These are phyloP conservation scores for Cladosporium oxysporum DNA, from an alignment of 2,329 filamentous ascomycete species.

Conservation along the genomic window DNA sequence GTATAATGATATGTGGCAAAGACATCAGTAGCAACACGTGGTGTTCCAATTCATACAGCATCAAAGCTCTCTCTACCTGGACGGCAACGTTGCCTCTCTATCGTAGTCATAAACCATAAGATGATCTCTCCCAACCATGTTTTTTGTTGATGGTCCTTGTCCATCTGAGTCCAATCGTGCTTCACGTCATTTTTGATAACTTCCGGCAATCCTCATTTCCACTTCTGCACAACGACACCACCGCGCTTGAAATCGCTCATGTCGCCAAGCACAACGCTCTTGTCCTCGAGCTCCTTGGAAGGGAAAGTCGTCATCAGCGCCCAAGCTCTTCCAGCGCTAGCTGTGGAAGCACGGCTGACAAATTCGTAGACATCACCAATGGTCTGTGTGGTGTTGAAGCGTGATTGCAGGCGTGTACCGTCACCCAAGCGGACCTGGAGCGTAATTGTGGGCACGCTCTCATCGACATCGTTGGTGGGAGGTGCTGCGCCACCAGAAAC, in stretches of 20 bases:
- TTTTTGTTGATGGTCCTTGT: background rate
- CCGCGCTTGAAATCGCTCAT: constrained; percentile 54
- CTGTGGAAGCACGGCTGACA: constrained; percentile 64
- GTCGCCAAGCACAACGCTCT: constrained; percentile 50
- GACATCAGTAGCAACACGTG: too few species aligned
- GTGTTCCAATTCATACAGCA: background rate
- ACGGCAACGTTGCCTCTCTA: background rate
- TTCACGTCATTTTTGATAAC: background rate
- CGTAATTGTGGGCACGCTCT: constrained; percentile 66
- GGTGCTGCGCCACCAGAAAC: constrained; percentile 37
- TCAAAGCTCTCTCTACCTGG: background rate
- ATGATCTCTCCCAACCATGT: background rate
- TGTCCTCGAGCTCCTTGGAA: constrained; percentile 75
- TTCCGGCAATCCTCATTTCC: constrained; percentile 39
- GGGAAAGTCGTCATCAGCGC: constrained; percentile 82
- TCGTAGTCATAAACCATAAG: background rate
- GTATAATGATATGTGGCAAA: too few species aligned
- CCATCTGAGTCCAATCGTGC: background rate
- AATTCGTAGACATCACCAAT: constrained; percentile 77
- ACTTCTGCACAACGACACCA: constrained; percentile 59
- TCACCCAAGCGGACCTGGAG: constrained; percentile 78
- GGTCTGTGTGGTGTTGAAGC: constrained; percentile 80
- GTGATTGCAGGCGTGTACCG: constrained; percentile 72
- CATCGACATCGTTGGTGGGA: constrained; percentile 57
- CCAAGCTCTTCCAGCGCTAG: constrained; percentile 62